Conservation (phyloP, 139 green algal species). For the Chlorella sp. region DNA sequence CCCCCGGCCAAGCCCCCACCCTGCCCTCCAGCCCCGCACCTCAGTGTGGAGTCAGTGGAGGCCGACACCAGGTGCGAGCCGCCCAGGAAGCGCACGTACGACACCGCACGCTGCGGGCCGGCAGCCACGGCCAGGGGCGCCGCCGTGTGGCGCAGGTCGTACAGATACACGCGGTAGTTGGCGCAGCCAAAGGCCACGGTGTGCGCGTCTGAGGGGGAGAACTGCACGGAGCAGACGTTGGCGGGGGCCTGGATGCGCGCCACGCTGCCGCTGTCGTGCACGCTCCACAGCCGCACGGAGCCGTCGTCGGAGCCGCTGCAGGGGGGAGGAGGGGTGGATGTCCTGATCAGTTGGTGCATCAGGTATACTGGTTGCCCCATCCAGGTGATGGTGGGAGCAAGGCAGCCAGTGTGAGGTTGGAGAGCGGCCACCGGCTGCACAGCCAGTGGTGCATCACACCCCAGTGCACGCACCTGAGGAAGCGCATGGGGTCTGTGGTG, state of each 20-base stretch:
- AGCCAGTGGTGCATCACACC: too few species aligned
- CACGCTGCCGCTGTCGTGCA: slow-evolving; percentile 57
- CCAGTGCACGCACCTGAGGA: slow-evolving; percentile 53
- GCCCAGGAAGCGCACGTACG: slow-evolving; percentile 79
- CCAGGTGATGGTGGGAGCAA: too few species aligned
- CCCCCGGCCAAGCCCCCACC: too few species aligned
- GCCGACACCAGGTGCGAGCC: slow-evolving; percentile 64
- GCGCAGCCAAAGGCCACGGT: slow-evolving; percentile 77
- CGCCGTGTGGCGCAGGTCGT: slow-evolving; percentile 63
- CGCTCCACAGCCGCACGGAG: slow-evolving; percentile 74
- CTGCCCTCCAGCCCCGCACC: neutral
- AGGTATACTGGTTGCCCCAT: neutral
- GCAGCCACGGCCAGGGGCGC: slow-evolving; percentile 51
- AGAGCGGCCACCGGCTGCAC: too few species aligned
- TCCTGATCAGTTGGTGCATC: too few species aligned
- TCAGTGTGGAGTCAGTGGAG: slow-evolving; percentile 73
- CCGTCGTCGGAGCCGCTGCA: slow-evolving; percentile 39
- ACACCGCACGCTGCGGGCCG: slow-evolving; percentile 75
- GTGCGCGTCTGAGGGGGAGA: slow-evolving; percentile 61
- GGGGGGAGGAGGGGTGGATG: neutral
- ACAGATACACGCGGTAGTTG: slow-evolving; percentile 80
- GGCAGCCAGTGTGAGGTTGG: too few species aligned
- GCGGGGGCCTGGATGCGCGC: slow-evolving; percentile 66
- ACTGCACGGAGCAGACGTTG: slow-evolving; percentile 81
- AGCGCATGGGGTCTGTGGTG: slow-evolving; percentile 66